Base-by-base conservation (phyloP, 495 filamentous ascomycete genomes). In the Penicillium psychrofluorescens region DNA sequence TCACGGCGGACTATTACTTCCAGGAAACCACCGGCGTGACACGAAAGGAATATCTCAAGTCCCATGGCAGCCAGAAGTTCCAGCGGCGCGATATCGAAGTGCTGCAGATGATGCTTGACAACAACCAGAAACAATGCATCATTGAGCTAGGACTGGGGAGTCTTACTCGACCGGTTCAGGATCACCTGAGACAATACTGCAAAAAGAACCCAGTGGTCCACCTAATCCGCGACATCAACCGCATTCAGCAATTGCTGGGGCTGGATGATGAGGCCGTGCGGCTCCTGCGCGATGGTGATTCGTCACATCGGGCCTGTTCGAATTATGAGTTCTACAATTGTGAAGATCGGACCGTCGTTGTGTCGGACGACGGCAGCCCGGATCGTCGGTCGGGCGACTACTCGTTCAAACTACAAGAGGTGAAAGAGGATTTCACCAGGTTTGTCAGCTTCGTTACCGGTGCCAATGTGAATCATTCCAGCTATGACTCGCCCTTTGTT, bases 251-350 rank as follows among this genome's bases (percentile, higher is more conserved):
- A n/a, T 62, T 86, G 29, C 61, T 89, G n/a, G 72, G 80, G 8
- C 58, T 80, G 11, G 68, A 73, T 15, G 76, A 85, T 31, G 73
- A 72, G 46, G 64, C 79, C 40, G 59, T 66, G 57, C 46, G 65
- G 49, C 53, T 79, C 48, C 51, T 84, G 48, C 63, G 71, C 61
- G 55, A 76, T 56, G 54, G 68, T 55, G 63, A 82, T 55, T 65
- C 76, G 15, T 59, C 67, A 38, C 74, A 84, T 58, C 69, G 82
- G 41, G 67, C 67, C 11, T 89, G 84, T 61, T 85, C 85, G 7
- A 90, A 89, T 54, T 77, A 85, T 32, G 86, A 90, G 56, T 90
- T 83, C 53, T 90, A 83, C 67, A 92, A 92, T 50, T 58, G 88
- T 34, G 78, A 79, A 66, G 63, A 71, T 33, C 57, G 59, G 11